Evolutionary conservation across 1,284 basidiomycete species (phyloP).

Genomic region (Pyrrhoderma lamaoense): DNA sequence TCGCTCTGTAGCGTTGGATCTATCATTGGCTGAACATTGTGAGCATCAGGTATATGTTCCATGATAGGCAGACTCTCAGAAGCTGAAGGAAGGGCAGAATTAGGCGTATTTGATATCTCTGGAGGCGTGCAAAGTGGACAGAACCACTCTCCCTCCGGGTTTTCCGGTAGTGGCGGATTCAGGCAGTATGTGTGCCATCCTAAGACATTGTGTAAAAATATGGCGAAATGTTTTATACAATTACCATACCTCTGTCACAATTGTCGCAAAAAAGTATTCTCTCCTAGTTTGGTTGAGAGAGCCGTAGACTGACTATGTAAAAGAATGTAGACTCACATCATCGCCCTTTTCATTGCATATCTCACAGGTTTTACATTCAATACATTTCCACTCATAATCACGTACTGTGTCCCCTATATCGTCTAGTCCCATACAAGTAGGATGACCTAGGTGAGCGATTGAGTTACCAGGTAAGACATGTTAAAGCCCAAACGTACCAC

Average conservation of each 20-base stretch:
- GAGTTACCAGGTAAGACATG: not conserved
- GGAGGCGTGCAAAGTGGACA: constrained; percentile 50
- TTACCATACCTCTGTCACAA: constrained; percentile 73
- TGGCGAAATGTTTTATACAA: constrained; percentile 9
- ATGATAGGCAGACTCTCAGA: not conserved
- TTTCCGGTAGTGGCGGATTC: constrained; percentile 58
- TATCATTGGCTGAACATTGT: constrained; percentile 12
- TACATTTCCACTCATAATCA: constrained; percentile 83
- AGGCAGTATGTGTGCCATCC: constrained; percentile 93
- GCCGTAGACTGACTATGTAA: constrained; percentile 18
- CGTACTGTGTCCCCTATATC: constrained; percentile 46
- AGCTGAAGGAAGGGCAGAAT: not conserved
- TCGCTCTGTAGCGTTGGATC: constrained; percentile 12
- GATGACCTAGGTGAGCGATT: constrained; percentile 50
- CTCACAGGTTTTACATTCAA: constrained; percentile 92
- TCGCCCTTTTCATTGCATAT: constrained; percentile 80
- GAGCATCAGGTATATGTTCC: not conserved
- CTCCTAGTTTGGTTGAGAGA: constrained; percentile 42
- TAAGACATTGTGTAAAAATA: constrained; percentile 25
- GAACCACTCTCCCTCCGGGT: constrained; percentile 72
- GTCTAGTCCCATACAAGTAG: constrained; percentile 62
- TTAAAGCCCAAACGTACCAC: constrained; percentile 33
- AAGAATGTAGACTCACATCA: constrained; percentile 58
- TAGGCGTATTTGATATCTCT: constrained; percentile 17
- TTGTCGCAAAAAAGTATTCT: constrained; percentile 88